Base-by-base conservation (phyloP, 73 alveolate species). In the Paraurostyla sp. region DNA sequence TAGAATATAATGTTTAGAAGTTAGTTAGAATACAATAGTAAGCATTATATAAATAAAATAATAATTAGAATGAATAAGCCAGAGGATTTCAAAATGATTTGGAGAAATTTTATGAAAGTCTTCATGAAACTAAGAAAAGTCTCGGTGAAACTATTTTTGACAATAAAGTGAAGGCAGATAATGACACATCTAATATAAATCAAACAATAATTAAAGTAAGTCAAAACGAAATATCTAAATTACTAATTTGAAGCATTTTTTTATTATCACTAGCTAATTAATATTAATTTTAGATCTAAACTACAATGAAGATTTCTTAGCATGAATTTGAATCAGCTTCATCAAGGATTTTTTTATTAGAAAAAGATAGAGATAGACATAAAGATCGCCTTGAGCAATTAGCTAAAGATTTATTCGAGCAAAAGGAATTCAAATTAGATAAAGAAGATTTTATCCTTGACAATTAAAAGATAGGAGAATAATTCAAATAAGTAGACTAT, bases 281-380 rank as follows among this genome's bases (percentile, higher is more conserved):
- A 56, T 7, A 15, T 32, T 30, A 22, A 7, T 36, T 65, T 11
- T 38, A 65, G 82, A 65, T 65, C 2, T 40, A 65, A 65, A 65
- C 82, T 2, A 65, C 82, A 65, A 25, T 65, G 76, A 76, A 76
- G 18, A 76, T 49, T 22, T 29, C 9, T 27, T 16, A 58, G 20
- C 76, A 49, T 35, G 58, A 35, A 20, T 76, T 76, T 32, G 89
- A 76, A 32, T 23, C 42, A 11, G 71, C 71, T 4, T 58, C 69
- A 30, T 20, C 49, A 7, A 58, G 52, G 42, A 76, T 76, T n/a
- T 13, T 20, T 9, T 0, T 38, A 76, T 15, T 76, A 0, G 89
- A 76, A 16, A 46, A 49, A n/a, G 71, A 76, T 15, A 52, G 51
- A 52, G 76, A 51, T 40, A 76, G n/a, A 40, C 76, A 49, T 40